These are phyloP conservation scores for Nitzschia putrida DNA, from an alignment of 108 stramenopile genomes.

Conservation along the genomic window DNA sequence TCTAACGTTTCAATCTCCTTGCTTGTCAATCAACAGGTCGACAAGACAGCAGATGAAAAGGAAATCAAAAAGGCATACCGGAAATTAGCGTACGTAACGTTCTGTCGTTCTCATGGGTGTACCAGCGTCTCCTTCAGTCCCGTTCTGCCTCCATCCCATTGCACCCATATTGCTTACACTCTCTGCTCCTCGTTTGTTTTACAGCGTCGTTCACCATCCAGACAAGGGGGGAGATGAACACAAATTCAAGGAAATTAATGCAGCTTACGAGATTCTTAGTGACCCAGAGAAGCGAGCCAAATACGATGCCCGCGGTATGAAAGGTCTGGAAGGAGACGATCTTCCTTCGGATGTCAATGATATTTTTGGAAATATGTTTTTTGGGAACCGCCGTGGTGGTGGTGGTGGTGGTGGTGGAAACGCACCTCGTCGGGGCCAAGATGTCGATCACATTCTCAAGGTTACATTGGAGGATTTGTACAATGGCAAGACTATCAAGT, in stretches of 20 bases:
- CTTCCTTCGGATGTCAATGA: conserved; percentile 68
- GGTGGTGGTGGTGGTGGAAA: conserved; percentile 52
- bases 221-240: conserved; percentile 91
- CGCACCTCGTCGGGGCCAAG: conserved; percentile 91
- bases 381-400: conserved; percentile 60
- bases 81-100: conserved; percentile 45
- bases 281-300: conserved; percentile 86
- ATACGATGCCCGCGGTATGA: conserved; percentile 89
- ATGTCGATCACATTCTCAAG: conserved; percentile 93
- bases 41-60: conserved; percentile 69
- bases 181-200: not conserved
- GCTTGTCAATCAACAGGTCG: conserved; percentile 37
- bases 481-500: conserved; percentile 96
- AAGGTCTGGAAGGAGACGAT: conserved; percentile 76
- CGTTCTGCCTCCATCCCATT: not conserved
- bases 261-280: conserved; percentile 88
- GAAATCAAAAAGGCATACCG: conserved; percentile 92
- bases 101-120: not conserved
- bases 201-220: conserved; percentile 78
- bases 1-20: not conserved
- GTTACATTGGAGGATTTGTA: conserved; percentile 96
- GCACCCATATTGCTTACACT: not conserved
- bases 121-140: not conserved
- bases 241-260: conserved; percentile 89
- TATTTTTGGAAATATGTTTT: conserved; percentile 94